phyloP scores from a whole-genome alignment of 2,329 filamentous ascomycete genomes.

The Harringtonia lauricola region DNA sequence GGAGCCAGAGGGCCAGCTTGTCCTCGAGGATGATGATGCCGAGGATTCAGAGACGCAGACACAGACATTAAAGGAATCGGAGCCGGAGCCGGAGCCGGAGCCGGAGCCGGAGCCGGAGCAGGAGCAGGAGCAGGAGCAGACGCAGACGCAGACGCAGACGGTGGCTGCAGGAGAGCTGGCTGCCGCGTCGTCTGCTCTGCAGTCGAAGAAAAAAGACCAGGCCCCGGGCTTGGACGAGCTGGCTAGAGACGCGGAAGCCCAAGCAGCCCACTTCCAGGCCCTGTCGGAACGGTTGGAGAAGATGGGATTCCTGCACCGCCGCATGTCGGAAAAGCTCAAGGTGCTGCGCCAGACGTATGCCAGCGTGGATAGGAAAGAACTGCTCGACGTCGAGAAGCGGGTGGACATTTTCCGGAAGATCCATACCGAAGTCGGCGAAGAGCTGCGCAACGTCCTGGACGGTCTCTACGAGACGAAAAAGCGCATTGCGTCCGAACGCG shows the following conservation, averaged over 20 bases:
- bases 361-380: slow-evolving; percentile 20
- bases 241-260: neutral
- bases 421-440: too few species aligned
- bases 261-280: neutral
- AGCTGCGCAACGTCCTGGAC: too few species aligned
- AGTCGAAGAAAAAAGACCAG: too few species aligned
- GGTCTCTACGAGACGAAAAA: too few species aligned
- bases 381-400: slow-evolving; percentile 20
- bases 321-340: too few species aligned
- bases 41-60: slow-evolving; percentile 1
- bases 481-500: too few species aligned
- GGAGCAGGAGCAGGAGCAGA: too few species aligned
- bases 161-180: neutral
- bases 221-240: neutral
- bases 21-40: slow-evolving; percentile 16
- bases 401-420: neutral
- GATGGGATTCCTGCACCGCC: too few species aligned
- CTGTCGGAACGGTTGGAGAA: too few species aligned
- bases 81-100: neutral
- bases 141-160: neutral
- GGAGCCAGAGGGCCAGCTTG: slow-evolving; percentile 26
- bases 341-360: too few species aligned
- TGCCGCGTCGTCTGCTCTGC: too few species aligned
- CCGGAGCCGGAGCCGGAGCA: neutral
- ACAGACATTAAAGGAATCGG: neutral